Evolutionary conservation across 305 asterid species (phyloP).

Genomic region (Fraxinus latifolia): DNA sequence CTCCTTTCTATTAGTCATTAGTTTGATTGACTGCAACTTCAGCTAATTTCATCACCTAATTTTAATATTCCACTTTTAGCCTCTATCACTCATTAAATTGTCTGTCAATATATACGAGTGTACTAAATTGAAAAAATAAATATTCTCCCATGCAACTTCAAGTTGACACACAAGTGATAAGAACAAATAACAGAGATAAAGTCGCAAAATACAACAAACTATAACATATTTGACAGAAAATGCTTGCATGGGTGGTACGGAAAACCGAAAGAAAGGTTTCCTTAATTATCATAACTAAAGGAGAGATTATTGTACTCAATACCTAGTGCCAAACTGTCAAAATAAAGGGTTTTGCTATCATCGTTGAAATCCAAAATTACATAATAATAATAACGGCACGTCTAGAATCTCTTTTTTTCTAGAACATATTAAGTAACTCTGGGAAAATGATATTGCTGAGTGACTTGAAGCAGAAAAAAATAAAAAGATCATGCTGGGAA

Average conservation of each 20-base stretch:
- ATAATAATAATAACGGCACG: not conserved
- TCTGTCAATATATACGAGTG: not conserved
- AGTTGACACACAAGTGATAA: not conserved
- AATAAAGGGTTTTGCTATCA: not conserved
- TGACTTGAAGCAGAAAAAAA: not conserved
- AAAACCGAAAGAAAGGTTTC: not conserved
- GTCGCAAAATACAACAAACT: conserved; percentile 7
- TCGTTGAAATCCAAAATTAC: not conserved
- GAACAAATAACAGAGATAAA: not conserved
- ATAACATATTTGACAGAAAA: not conserved
- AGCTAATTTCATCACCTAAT: not conserved
- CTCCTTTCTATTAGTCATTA: not conserved
- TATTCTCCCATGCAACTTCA: not conserved
- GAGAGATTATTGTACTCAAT: not conserved
- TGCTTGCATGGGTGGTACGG: not conserved
- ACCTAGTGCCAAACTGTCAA: not conserved
- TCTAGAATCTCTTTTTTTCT: not conserved
- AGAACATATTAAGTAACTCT: not conserved
- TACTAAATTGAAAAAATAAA: not conserved
- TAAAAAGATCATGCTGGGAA: too few relatives aligned
- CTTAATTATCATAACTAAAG: not conserved
- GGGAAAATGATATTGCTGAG: not conserved
- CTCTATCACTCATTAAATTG: conserved; percentile 1
- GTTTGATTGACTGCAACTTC: conserved; percentile 1
- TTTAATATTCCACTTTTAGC: not conserved